Base-by-base conservation (phyloP, 352 stramenopile species). In the Globisporangium lucens region DNA sequence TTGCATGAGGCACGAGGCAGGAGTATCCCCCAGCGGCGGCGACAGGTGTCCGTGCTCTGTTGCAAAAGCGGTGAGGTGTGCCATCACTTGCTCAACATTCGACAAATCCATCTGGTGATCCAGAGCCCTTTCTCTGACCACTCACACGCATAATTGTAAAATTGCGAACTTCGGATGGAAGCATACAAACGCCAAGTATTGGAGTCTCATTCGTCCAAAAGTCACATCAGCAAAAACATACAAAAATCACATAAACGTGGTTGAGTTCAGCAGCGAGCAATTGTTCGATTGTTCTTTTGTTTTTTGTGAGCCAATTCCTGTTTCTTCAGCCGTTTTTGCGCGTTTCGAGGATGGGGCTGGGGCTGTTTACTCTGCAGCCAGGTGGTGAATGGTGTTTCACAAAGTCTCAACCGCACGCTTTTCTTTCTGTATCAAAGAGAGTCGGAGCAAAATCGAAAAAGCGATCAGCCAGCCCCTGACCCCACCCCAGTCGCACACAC, bases 31-130 rank as follows among this genome's bases (percentile, higher is more conserved):
- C 43, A 24, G 24, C 38, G 20, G 15, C 1, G 17, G 17, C 17
- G 20, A 51, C 43, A 22, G 43, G 30, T 33, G 30, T 12, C 43
- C 17, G 6, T n/a, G 41, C 17, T 51, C 17, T 24, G 17, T 24
- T 24, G 17, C 0, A 20, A 51, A 24, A 4, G 12, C 22, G 6
- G 43, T 51, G 43, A 51, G 43, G 43, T 30, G 43, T 30, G 62
- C 62, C 62, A 67, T 68, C 52, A 62, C 22, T 27, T 62, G 27
- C 36, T 52, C 35, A 63, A 63, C n/a, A n/a, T 52, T 63, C 36
- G 38, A 29, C n/a, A 43, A 62, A 43, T 56, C 63, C 63, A 65
- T 49, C 60, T 65, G 60, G 60, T 5, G 7, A n/a, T 35, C 12
- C 8, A 2, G 9, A 4, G 15, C n/a, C 30, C 33, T 49, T 61